These are phyloP conservation scores for Mycena indigotica DNA, from an alignment of 768 basidiomycete genomes.

Conservation along the genomic window DNA sequence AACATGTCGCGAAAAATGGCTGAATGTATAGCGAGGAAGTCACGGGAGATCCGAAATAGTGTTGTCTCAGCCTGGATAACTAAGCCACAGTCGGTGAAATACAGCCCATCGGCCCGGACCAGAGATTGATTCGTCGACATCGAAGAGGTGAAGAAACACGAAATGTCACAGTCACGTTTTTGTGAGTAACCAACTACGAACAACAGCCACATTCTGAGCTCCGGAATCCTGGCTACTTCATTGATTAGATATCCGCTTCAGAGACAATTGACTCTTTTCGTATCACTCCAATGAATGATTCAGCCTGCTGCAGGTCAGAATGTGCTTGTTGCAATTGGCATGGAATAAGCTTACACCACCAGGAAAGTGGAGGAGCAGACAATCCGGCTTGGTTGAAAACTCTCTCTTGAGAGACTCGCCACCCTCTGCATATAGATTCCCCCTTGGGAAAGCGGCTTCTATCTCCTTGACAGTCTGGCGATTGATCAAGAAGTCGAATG, in stretches of 20 bases:
- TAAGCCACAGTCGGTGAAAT: no score
- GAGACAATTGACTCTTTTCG: not conserved
- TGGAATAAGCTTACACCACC: conserved; percentile 3
- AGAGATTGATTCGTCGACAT: not conserved
- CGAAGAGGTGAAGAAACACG: not conserved
- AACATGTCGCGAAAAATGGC: no score
- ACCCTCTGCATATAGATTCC: not conserved
- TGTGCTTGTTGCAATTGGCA: not conserved
- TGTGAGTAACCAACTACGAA: no score
- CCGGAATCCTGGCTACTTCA: not conserved
- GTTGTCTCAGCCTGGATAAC: no score
- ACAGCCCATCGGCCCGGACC: not conserved
- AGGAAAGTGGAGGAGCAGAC: conserved; percentile 2
- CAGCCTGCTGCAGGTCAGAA: not conserved
- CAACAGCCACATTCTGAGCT: no score
- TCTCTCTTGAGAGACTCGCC: not conserved
- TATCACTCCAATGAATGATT: not conserved
- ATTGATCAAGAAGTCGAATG: conserved; percentile 11
- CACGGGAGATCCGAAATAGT: no score
- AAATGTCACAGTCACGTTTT: not conserved
- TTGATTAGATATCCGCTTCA: not conserved
- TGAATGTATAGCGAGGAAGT: no score
- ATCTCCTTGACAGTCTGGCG: conserved; percentile 18
- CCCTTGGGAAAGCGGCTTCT: conserved; percentile 18
- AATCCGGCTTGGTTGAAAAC: conserved; percentile 6